Evolutionary conservation across 176 grass and related monocot genomes (phyloP).

Genomic region (Tillandsia fasciculata): DNA sequence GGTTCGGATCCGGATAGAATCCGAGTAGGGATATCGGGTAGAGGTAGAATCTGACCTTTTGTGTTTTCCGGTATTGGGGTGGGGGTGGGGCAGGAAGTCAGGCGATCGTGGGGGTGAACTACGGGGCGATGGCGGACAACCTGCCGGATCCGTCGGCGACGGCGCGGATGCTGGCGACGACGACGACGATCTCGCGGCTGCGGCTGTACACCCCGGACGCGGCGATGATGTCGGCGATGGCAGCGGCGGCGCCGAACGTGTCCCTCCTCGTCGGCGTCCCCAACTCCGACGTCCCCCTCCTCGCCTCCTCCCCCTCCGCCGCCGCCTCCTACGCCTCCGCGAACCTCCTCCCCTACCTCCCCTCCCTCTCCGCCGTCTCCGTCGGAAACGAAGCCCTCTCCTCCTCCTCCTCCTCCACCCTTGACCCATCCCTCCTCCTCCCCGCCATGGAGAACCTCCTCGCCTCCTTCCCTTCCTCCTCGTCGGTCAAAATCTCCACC

Average conservation of each 20-base stretch:
- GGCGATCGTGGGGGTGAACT: constrained; percentile 79
- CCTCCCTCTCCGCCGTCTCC: constrained; percentile 58
- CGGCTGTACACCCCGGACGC: constrained; percentile 66
- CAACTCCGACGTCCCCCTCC: constrained; percentile 59
- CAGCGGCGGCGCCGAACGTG: constrained; percentile 44
- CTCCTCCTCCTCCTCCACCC: constrained; percentile 23
- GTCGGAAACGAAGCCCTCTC: constrained; percentile 90
- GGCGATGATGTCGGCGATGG: constrained; percentile 28
- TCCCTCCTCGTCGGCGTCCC: constrained; percentile 65
- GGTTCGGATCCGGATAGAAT: too few relatives aligned
- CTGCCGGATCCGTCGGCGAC: constrained; percentile 59
- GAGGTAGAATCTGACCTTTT: background rate
- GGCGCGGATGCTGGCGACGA: constrained; percentile 52
- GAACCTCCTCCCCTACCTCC: constrained; percentile 43
- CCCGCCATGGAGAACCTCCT: constrained; percentile 94
- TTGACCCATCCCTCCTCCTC: constrained; percentile 56
- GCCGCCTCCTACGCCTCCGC: constrained; percentile 49
- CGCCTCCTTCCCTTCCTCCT: constrained; percentile 54
- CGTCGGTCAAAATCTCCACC: constrained; percentile 73
- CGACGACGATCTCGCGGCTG: constrained; percentile 70
- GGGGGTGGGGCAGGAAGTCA: constrained; percentile 34
- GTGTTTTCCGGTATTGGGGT: background rate
- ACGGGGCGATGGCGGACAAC: constrained; percentile 75
- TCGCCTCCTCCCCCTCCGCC: constrained; percentile 50
- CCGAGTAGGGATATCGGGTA: too few relatives aligned